Percentiles rank a stretch among this genome's conserved stretches.
These are phyloP conservation scores for Paramecium pentaurelia DNA, from an alignment of 73 alveolate species.

Conservation along the genomic window DNA sequence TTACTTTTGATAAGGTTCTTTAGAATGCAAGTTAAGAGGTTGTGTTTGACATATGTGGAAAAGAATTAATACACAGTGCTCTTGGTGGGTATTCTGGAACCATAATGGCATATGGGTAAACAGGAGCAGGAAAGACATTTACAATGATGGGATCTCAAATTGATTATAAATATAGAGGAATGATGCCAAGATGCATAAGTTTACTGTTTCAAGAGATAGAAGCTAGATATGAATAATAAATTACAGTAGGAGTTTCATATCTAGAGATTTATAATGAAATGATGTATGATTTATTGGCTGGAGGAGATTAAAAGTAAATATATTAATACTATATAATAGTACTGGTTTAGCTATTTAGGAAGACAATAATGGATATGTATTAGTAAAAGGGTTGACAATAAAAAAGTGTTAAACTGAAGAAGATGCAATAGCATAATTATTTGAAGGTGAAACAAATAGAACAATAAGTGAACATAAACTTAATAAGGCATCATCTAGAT, in stretches of 20 bases:
- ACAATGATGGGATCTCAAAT: constrained; percentile 98
- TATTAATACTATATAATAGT: not conserved
- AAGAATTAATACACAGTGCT: constrained; percentile 64
- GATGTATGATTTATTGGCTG: constrained; percentile 92
- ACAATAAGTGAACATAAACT: constrained; percentile 95
- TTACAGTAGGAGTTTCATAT: constrained; percentile 90
- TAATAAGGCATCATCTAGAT: constrained; percentile 93
- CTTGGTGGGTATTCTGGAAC: constrained; percentile 78
- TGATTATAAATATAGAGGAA: constrained; percentile 97
- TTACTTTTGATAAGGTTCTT: constrained; percentile 95
- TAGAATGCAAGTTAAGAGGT: constrained; percentile 94
- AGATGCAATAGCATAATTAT: constrained; percentile 95
- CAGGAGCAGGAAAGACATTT: constrained; percentile 99
- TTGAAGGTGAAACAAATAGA: constrained; percentile 98
- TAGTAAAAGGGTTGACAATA: constrained; percentile 87
- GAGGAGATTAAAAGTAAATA: not conserved
- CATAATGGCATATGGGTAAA: constrained; percentile 96
- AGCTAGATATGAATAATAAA: constrained; percentile 81
- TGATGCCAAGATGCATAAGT: constrained; percentile 96
- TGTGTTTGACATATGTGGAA: constrained; percentile 80
- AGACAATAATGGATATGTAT: constrained; percentile 88
- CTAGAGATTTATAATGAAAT: constrained; percentile 99
- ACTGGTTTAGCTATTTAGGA: constrained; percentile 68
- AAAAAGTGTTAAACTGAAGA: constrained; percentile 86
- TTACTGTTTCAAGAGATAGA: constrained; percentile 90